Percentiles rank a stretch among this genome's conserved stretches.
Evolutionary conservation across 768 basidiomycete genomes (phyloP).

Genomic region (Lentinula sp.): DNA sequence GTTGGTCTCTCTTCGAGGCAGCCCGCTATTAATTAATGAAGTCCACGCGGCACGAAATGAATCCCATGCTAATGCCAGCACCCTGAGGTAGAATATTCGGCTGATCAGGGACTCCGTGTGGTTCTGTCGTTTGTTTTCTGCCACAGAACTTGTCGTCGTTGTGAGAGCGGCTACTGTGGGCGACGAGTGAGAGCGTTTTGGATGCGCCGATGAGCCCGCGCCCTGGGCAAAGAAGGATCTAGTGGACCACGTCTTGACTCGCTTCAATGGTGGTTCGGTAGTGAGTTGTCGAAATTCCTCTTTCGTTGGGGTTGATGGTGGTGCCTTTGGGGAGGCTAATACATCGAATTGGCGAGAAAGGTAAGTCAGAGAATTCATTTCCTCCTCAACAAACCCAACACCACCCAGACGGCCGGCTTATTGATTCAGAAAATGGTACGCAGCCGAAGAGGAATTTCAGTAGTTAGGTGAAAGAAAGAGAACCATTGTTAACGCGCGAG

Average conservation of each 20-base stretch:
- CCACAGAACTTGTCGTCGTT: constrained; percentile 17
- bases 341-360: constrained; percentile 81
- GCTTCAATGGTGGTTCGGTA: constrained; percentile 23
- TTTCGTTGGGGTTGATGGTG: constrained; percentile 48
- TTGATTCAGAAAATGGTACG: background rate
- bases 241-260: constrained; percentile 54
- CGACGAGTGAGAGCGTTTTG: constrained; percentile 60
- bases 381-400: constrained; percentile 10
- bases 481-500: background rate
- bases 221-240: constrained; percentile 39
- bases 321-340: constrained; percentile 53
- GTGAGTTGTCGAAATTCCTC: constrained; percentile 18
- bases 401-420: background rate
- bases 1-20: constrained; percentile 12
- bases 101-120: constrained; percentile 39
- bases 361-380: constrained; percentile 79
- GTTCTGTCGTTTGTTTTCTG: constrained; percentile 25
- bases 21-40: constrained; percentile 26
- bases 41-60: constrained; percentile 57
- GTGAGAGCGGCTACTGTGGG: constrained; percentile 31
- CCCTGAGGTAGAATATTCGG: constrained; percentile 65
- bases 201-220: constrained; percentile 21
- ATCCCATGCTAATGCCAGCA: constrained; percentile 66
- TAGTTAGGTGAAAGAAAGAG: background rate
- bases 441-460: background rate